Evolutionary conservation across 177 flowering plant genomes (phyloP).

Genomic region (Vitis hybrid): DNA sequence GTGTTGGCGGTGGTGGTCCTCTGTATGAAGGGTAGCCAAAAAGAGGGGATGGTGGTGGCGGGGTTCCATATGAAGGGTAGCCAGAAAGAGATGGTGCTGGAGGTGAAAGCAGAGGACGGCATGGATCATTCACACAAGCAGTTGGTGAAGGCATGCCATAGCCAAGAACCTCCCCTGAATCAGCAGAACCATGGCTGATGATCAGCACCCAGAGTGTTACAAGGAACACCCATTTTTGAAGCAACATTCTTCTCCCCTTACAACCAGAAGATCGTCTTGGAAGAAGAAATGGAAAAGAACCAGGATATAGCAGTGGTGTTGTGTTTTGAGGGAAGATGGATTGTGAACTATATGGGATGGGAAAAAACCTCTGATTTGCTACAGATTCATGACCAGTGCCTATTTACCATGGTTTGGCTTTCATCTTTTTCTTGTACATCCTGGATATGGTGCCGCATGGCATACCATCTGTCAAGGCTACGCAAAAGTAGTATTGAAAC

Average conservation of each 20-base stretch:
- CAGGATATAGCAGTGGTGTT: neutral
- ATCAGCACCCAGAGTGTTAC: constrained; percentile 18
- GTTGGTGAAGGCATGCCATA: constrained; percentile 7
- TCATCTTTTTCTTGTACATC: constrained; percentile 4
- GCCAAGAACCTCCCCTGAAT: constrained; percentile 2
- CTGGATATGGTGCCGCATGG: constrained; percentile 25
- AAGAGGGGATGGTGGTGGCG: constrained; percentile 14
- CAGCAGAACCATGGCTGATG: constrained; percentile 8
- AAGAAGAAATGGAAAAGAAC: neutral
- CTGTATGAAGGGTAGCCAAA: constrained; percentile 15
- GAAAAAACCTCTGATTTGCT: neutral
- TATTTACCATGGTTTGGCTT: neutral
- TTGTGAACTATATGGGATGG: neutral
- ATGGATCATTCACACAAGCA: constrained; percentile 23
- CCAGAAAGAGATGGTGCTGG: constrained; percentile 8
- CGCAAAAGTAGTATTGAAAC: constrained; percentile 3
- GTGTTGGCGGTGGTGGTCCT: constrained; percentile 24
- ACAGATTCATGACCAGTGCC: neutral
- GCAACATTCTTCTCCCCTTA: constrained; percentile 13
- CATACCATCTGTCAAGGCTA: constrained; percentile 27
- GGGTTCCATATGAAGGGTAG: constrained; percentile 21
- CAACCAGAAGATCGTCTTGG: neutral
- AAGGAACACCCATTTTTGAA: constrained; percentile 7
- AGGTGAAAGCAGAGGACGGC: constrained; percentile 20
- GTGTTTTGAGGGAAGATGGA: neutral